These are phyloP conservation scores for Aegle marmelos DNA, from an alignment of 345 rosid species.

Conservation along the genomic window DNA sequence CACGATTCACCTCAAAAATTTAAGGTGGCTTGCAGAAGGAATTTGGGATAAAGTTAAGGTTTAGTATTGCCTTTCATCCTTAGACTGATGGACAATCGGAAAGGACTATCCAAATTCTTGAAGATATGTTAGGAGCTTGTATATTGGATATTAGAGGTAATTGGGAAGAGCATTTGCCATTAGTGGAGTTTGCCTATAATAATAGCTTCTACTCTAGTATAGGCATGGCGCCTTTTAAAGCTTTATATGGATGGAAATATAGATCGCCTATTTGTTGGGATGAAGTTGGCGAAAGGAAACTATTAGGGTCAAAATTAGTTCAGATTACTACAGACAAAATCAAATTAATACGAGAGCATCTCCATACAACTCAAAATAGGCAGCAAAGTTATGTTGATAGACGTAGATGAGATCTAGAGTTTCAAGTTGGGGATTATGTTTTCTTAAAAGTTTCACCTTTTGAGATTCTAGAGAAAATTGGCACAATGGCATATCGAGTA, in stretches of 20 bases:
- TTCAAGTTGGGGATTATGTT: background rate
- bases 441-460: background rate
- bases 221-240: background rate
- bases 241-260: background rate
- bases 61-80: background rate
- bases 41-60: background rate
- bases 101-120: background rate
- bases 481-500: background rate
- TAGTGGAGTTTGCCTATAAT: background rate
- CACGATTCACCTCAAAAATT: background rate
- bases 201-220: background rate
- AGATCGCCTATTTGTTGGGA: background rate
- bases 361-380: too few species aligned
- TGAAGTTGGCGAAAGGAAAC: background rate
- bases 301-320: background rate
- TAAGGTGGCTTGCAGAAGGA: background rate
- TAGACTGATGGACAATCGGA: background rate
- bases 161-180: background rate
- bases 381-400: too few species aligned
- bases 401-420: background rate
- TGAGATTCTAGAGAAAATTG: background rate
- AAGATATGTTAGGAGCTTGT: background rate
- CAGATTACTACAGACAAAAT: background rate
- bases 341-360: too few species aligned
- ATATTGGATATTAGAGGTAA: background rate